Conservation (phyloP, 306 rosid genomes). For the Trifolium subterraneum region DNA sequence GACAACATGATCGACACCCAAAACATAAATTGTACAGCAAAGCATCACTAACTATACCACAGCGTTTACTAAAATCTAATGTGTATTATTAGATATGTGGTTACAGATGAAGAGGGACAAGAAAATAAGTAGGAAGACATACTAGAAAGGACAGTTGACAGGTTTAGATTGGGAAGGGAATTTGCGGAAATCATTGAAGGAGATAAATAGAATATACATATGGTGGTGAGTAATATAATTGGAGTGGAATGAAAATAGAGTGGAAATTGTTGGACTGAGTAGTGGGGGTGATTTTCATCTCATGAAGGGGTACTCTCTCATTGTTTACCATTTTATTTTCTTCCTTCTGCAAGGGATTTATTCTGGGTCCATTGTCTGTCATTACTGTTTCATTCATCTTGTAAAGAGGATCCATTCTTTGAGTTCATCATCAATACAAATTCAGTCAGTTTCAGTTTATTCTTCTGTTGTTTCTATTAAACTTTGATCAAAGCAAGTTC, state of each 20-base stretch:
- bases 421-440: not conserved
- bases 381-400: slow-evolving; percentile 2
- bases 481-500: slow-evolving; percentile 15
- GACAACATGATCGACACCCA: slow-evolving; percentile 6
- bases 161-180: not conserved
- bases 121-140: not conserved
- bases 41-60: not conserved
- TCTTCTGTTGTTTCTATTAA: not conserved
- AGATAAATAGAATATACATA: not conserved
- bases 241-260: not conserved
- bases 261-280: not conserved
- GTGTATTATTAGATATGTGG: not conserved
- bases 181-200: not conserved
- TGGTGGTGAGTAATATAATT: not conserved
- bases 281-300: not conserved
- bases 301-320: not conserved
- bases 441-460: not conserved
- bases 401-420: not conserved
- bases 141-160: not conserved
- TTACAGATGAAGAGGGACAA: not conserved
- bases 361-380: not conserved
- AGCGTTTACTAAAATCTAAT: not conserved
- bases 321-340: not conserved
- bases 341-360: not conserved
- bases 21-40: slow-evolving; percentile 22